Base-by-base conservation (phyloP, 768 basidiomycete genomes). In the Gelatoporia subvermispora region DNA sequence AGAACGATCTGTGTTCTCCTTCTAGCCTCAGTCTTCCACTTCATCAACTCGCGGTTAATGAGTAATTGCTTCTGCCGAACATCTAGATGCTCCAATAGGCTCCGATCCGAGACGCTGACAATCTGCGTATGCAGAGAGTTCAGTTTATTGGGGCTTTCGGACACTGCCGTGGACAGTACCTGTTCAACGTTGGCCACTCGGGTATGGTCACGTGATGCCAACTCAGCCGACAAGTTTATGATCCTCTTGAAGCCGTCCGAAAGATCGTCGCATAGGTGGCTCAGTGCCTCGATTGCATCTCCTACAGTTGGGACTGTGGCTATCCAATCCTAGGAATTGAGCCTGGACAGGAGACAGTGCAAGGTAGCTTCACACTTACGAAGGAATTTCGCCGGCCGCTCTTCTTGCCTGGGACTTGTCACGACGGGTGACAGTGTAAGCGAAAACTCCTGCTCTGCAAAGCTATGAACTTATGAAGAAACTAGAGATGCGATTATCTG, bases 241-340 rank as follows among this genome's bases (percentile, higher is more conserved):
- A 89, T 84, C 51, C 87, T 82, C 51, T 82, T 80, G 49, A 90
- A 62, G 1, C 73, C 79, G 24, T 72, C 72, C 0, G 75, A 62
- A 2, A 94, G 76, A 52, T 85, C 82, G 8, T 70, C 72, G 45
- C 78, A 77, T 2, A 91, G 72, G 38, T 76, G 72, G 34, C 78
- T 76, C 38, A 91, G 68, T 0, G 84, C 79, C 43, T 84, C 79
- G 20, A 90, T 73, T 2, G 82, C 77, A 57, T 90, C 84, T 3
- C 86, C 85, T 3, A 92, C 70, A 0, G 84, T 86, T 9, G 89
- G 89, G 16, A 87, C 76, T 8, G 85, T 85, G 1, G 84, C 89
- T 88, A 52, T 15, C 9, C 18, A 23, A 20, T 15, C 24, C 34
- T 44, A 28, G 24, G 11, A 35, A 18, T 21, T 17, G 35, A 39